Evolutionary conservation across 1,139 yeast species (phyloP), one percentile per base, ranked within the genome.

Genomic region (Geotrichum klebahnii): DNA sequence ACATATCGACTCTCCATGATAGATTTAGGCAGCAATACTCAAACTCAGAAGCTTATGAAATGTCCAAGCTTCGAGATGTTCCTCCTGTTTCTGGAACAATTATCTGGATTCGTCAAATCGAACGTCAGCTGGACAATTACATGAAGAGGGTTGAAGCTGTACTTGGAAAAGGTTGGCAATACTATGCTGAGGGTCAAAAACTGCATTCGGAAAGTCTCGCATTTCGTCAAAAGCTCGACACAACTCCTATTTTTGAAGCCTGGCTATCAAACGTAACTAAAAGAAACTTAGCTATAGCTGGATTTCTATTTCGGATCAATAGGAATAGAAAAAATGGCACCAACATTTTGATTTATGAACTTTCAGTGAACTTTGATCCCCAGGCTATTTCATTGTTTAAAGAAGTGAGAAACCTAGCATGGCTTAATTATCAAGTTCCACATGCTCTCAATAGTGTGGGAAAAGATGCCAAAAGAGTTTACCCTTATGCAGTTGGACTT

Each of bases 81-180:
- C 79, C 85, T 0, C 63, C 70, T 0, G 67, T 74, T 14, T 67
- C 82, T 1, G 72, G 79, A 0, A 65, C 74, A 0, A 62, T 81
- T 5, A 62, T 76, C 2, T 77, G 83, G 80, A 74, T 75, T 14
- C 69, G 67, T 22, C 82, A 80, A 56, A 67, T 79, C 9, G 73
- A 70, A 34, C 57, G 66, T 23, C 77, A 75, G 50, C 59, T 80
- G 2, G 65, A 68, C 10, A 65, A 66, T 37, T 63, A 79, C 24
- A 61, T 72, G 51, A 59, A 66, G 9, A 69, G 78, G 37, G 67
- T 81, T 6, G 79, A 77, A 44, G 63, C 73, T 12, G 73, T 81
- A 1, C 71, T 90, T 9, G 96, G 97, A 0, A 61, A 71, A 12
- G 84, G 82, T 28, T 90, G 97, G 97, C 72, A 70, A 45, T 74